Percentiles rank a stretch among this genome's conserved stretches.
These are phyloP conservation scores for Umbellularia californica DNA, from an alignment of 164 flowering plant species.

Conservation along the genomic window DNA sequence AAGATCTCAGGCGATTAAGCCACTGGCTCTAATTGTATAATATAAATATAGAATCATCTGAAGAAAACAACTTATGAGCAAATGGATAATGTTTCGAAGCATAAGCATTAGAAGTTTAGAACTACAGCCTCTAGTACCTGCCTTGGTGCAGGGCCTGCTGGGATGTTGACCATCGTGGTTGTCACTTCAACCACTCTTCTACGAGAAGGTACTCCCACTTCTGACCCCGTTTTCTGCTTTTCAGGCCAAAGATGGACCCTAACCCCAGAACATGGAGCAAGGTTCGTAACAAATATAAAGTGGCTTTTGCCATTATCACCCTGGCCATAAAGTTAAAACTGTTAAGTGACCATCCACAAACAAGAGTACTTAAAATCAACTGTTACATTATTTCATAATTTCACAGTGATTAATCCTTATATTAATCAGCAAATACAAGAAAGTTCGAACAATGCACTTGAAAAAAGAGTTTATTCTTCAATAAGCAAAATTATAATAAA, in stretches of 20 bases:
- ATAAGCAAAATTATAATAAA: no score
- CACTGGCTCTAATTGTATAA: no score
- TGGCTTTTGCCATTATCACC: constrained; percentile 66
- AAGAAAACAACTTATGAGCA: neutral
- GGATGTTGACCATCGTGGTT: constrained; percentile 78
- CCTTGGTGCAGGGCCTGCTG: constrained; percentile 93
- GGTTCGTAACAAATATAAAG: constrained; percentile 91
- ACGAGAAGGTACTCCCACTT: constrained; percentile 28
- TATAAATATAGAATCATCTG: neutral
- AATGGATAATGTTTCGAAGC: neutral
- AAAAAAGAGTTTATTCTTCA: no score
- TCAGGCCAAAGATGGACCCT: constrained; percentile 95
- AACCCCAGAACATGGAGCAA: constrained; percentile 93
- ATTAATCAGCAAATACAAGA: no score
- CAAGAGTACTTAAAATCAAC: neutral
- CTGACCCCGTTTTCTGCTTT: constrained; percentile 45
- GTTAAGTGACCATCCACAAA: constrained; percentile 2
- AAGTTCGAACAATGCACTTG: no score
- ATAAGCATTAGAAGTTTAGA: constrained; percentile 10
- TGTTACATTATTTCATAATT: neutral
- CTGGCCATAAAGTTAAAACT: constrained; percentile 28
- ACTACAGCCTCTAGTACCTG: constrained; percentile 55
- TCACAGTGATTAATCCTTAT: neutral
- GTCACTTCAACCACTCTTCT: constrained; percentile 76
- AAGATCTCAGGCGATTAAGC: no score